Conservation (phyloP, 2,329 filamentous ascomycete species). For the Colletotrichum filicis region DNA sequence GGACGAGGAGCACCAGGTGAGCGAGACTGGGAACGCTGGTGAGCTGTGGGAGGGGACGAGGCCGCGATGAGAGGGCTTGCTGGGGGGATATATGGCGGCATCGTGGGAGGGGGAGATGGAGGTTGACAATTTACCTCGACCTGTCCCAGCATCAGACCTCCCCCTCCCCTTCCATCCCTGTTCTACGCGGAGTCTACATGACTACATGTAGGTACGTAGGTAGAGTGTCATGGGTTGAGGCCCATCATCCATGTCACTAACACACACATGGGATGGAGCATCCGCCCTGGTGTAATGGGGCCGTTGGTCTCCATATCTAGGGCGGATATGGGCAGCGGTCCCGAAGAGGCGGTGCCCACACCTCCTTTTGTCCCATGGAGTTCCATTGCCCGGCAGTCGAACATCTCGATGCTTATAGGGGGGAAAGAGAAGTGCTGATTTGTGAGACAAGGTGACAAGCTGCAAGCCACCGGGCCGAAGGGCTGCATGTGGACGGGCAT, state of each 20-base stretch:
- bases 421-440: neutral
- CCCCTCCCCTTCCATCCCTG: neutral
- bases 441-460: conserved; percentile 9
- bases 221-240: neutral
- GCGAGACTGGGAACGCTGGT: conserved; percentile 3
- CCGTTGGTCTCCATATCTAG: conserved; percentile 26
- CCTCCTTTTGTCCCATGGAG: neutral
- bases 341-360: conserved; percentile 5
- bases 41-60: conserved; percentile 4
- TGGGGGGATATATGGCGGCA: conserved; percentile 28
- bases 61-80: conserved; percentile 5
- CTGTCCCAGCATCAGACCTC: neutral
- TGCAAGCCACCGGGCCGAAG: conserved; percentile 32
- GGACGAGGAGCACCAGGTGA: conserved; percentile 19
- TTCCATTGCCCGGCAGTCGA: neutral
- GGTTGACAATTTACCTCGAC: conserved; percentile 11
- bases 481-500: neutral
- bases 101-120: conserved; percentile 14
- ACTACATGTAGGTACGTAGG: neutral
- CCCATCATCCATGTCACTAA: neutral
- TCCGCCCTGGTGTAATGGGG: conserved; percentile 7
- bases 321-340: conserved; percentile 26
- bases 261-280: neutral
- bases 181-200: conserved; percentile 2
- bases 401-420: neutral